A percentile compares a stretch with the other conserved stretches of the same genome.
Evolutionary conservation across 352 stramenopile genomes (phyloP).

Genomic region (Phytophthora sp.): DNA sequence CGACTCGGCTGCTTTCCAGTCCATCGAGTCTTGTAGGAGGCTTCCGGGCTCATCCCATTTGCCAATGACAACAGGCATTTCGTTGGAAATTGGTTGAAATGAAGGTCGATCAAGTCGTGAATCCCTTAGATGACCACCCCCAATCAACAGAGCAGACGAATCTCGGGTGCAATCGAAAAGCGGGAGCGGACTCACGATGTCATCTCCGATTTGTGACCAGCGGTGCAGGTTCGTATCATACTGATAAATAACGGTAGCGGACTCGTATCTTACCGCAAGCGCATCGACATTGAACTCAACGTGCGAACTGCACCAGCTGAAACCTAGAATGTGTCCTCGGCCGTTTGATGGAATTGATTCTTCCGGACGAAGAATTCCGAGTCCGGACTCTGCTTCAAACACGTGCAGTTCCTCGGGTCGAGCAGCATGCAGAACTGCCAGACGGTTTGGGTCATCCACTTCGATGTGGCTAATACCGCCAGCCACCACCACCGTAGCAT

Average conservation of each 20-base stretch:
- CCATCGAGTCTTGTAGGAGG: slow-evolving; percentile 72
- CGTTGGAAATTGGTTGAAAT: slow-evolving; percentile 52
- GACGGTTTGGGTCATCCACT: slow-evolving; percentile 85
- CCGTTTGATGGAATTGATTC: slow-evolving; percentile 64
- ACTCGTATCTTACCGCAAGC: slow-evolving; percentile 75
- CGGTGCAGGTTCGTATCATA: slow-evolving; percentile 68
- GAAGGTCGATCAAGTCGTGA: slow-evolving; percentile 12
- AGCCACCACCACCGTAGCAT: not conserved
- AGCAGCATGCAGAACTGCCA: slow-evolving; percentile 66
- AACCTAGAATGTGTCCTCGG: slow-evolving; percentile 64
- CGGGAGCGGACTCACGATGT: slow-evolving; percentile 55
- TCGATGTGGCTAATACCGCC: slow-evolving; percentile 73
- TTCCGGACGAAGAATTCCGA: slow-evolving; percentile 79
- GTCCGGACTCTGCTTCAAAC: slow-evolving; percentile 81
- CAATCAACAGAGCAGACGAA: slow-evolving; percentile 79
- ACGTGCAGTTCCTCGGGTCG: slow-evolving; percentile 63
- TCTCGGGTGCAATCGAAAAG: slow-evolving; percentile 86
- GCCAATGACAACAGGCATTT: slow-evolving; percentile 78
- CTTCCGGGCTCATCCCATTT: slow-evolving; percentile 86
- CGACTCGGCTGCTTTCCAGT: slow-evolving; percentile 74
- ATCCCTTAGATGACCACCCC: slow-evolving; percentile 50
- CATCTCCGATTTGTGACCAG: slow-evolving; percentile 69
- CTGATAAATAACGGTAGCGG: slow-evolving; percentile 77
- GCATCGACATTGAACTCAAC: slow-evolving; percentile 87
- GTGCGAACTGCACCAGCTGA: slow-evolving; percentile 82